These are phyloP conservation scores for Crithidia bombi DNA, from an alignment of 208 protist genomes.

Conservation along the genomic window DNA sequence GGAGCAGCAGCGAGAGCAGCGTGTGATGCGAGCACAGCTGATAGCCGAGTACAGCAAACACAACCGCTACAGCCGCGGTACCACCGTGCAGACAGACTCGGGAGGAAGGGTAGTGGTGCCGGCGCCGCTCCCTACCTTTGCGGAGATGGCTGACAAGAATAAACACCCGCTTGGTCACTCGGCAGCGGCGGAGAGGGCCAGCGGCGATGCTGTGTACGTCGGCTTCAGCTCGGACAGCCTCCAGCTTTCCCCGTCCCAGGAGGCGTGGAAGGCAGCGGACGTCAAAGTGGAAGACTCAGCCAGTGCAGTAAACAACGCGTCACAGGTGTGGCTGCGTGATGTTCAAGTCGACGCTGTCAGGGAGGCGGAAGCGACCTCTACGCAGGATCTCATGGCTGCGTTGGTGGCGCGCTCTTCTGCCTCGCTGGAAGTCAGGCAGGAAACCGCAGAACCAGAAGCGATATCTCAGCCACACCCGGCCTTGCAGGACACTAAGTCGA, in stretches of 20 bases:
- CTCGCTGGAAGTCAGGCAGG: neutral
- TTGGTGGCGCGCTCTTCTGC: conserved; percentile 6
- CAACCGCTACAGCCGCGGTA: neutral
- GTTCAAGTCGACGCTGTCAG: neutral
- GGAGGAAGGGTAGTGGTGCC: neutral
- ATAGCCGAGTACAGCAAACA: conserved; percentile 24
- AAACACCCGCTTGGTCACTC: neutral
- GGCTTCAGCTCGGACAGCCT: conserved; percentile 35
- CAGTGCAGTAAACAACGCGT: neutral
- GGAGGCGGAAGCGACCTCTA: neutral
- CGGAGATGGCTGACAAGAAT: neutral
- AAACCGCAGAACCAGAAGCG: neutral
- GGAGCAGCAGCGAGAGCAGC: conserved; percentile 23
- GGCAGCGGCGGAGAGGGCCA: neutral
- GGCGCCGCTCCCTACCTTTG: neutral
- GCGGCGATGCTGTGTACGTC: conserved; percentile 13
- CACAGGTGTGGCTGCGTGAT: neutral
- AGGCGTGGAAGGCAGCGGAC: neutral
- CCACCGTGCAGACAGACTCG: neutral
- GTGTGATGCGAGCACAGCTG: conserved; percentile 20
- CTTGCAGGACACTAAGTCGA: too few relatives aligned
- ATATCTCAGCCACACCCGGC: neutral
- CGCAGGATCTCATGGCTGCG: conserved; percentile 12
- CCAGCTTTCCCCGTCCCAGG: conserved; percentile 20
- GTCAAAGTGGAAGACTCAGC: neutral